These are phyloP conservation scores for Fusarium stilboides DNA, from an alignment of 2,329 filamentous ascomycete species.

Conservation along the genomic window DNA sequence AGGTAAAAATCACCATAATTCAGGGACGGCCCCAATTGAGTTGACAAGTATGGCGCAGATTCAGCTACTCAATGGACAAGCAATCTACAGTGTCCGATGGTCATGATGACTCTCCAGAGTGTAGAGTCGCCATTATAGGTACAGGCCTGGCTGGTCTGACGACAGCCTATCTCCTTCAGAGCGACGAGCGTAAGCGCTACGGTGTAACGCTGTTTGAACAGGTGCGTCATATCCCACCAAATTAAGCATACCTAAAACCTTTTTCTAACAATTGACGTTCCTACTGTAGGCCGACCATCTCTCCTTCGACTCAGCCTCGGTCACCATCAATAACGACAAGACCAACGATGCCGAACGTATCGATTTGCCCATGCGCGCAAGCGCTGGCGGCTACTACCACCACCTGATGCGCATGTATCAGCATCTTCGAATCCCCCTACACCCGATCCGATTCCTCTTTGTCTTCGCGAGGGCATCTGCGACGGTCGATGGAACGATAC, in stretches of 20 bases:
- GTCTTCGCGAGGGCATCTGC: conserved; percentile 60
- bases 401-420: conserved; percentile 71
- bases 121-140: conserved; percentile 54
- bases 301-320: conserved; percentile 58
- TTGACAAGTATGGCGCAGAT: neutral
- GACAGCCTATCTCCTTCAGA: conserved; percentile 55
- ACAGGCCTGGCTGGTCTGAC: conserved; percentile 58
- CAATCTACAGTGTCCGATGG: neutral
- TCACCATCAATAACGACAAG: conserved; percentile 53
- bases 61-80: conserved; percentile 6
- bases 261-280: conserved; percentile 5
- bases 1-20: neutral
- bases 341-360: conserved; percentile 54
- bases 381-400: conserved; percentile 64
- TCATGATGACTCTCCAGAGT: neutral
- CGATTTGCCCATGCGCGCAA: conserved; percentile 59
- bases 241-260: neutral
- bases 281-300: conserved; percentile 51
- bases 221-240: conserved; percentile 42
- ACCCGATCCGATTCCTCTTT: conserved; percentile 67
- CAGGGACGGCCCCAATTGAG: neutral
- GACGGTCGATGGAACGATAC: conserved; percentile 16
- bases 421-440: conserved; percentile 65
- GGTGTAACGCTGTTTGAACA: conserved; percentile 57
- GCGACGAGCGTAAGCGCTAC: conserved; percentile 52